Conservation (phyloP, 2,329 filamentous ascomycete species). For the Macrophomina phaseolina region DNA sequence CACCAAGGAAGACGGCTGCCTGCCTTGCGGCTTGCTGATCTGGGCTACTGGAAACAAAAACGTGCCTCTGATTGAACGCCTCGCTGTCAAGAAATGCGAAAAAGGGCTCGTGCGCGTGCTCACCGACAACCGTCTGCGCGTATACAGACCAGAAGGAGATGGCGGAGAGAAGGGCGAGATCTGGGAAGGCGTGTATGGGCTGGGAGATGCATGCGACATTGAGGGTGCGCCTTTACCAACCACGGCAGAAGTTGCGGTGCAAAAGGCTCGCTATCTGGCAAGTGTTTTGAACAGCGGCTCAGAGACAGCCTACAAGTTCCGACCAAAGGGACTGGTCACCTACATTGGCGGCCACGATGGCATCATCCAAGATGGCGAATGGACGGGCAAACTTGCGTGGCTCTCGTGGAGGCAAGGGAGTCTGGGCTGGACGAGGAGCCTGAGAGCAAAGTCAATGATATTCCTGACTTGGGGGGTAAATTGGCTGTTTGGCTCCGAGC, state of each 20-base stretch:
- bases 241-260: conserved; percentile 46
- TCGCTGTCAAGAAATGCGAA: conserved; percentile 41
- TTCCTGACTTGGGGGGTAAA: conserved; percentile 43
- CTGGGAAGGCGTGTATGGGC: conserved; percentile 34
- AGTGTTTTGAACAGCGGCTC: conserved; percentile 47
- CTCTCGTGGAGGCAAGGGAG: conserved; percentile 50
- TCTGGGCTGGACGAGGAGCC: conserved; percentile 44
- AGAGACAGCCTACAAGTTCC: conserved; percentile 55
- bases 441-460: conserved; percentile 41
- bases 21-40: conserved; percentile 46
- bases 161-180: conserved; percentile 34
- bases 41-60: conserved; percentile 49
- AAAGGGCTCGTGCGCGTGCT: conserved; percentile 43
- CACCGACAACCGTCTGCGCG: conserved; percentile 42
- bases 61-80: conserved; percentile 40
- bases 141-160: conserved; percentile 36
- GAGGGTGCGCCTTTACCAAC: conserved; percentile 43
- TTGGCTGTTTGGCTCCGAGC: conserved; percentile 41
- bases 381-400: conserved; percentile 51
- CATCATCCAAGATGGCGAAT: conserved; percentile 48
- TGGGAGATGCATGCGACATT: conserved; percentile 50
- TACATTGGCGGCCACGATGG: conserved; percentile 52
- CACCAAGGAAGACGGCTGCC: conserved; percentile 43
- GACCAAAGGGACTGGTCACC: conserved; percentile 46
- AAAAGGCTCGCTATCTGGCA: conserved; percentile 46